Base-by-base conservation (phyloP, 148 eudicot species). In the Rhododendron simsii region DNA sequence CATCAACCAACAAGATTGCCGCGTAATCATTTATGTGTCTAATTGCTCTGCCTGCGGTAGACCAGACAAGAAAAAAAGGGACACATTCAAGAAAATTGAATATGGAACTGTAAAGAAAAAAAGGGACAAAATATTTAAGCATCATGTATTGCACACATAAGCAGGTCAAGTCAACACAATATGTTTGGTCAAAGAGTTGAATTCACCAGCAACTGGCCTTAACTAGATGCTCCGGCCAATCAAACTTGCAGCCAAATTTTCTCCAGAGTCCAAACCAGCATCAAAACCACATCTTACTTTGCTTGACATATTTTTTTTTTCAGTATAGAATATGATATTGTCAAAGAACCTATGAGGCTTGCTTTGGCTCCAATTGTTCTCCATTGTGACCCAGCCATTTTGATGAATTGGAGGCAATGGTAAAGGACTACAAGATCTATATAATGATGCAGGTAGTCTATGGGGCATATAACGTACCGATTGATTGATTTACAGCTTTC, bases 401-500 rank as follows among this genome's bases (percentile, higher is more conserved):
- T 80, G 15, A 30, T 50, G 57, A 13, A 79, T 79, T 9, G 11
- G 50, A 41, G 21, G 20, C 21, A 39, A 63, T 37, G 48, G 41
- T 65, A 11, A 45, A 26, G 28, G 21, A 26, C 30, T 21, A 41
- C 0, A 39, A 44, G 2, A 14, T 26, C 30, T 28, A 21, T 65
- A 7, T 39, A 21, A 45, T 55, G 84, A 33, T 35, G 73, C 71
- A 59, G 50, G 59, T 59, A 37, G 30, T 35, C 18, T 57, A 59
- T 21, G 50, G 28, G 71, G 44, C 69, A 33, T 59, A 65, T 12
- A 2, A 90, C 94, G 81, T 85, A 96, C 99, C 99, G 78, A 95
- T 94, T n/a, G 98, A 96, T 91, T 96, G 99, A 93, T 96, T 95
- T 81, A 96, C 98, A 86, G 98, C 98, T 88, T 96, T 96, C 98